A percentile compares a stretch with the other conserved stretches of the same genome.
Conservation (phyloP, 306 rosid species). For the Acacia confusa region DNA sequence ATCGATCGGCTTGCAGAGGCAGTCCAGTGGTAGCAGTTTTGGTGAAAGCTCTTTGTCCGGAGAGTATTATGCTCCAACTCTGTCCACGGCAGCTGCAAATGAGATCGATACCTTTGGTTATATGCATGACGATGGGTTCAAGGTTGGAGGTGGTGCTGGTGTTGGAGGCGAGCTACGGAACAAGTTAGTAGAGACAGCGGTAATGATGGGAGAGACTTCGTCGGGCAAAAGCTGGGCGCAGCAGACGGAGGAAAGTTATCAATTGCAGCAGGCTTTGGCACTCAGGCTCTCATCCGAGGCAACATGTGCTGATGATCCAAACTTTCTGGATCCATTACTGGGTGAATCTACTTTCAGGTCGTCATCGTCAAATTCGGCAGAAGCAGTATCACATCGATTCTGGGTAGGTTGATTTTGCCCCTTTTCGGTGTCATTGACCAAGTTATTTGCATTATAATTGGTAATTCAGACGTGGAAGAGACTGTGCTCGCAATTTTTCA, state of each 20-base stretch:
- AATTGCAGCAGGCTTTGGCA: conserved; percentile 88
- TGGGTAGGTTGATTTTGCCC: conserved; percentile 61
- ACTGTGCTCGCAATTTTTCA: neutral
- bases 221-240: conserved; percentile 96
- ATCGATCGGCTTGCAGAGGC: conserved; percentile 82
- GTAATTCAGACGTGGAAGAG: neutral
- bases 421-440: neutral
- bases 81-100: conserved; percentile 57
- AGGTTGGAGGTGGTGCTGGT: conserved; percentile 35
- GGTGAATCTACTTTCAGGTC: conserved; percentile 54
- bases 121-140: conserved; percentile 57
- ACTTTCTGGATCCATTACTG: conserved; percentile 76
- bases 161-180: conserved; percentile 49
- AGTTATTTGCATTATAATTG: conserved; percentile 3
- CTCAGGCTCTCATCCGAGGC: conserved; percentile 84
- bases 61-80: conserved; percentile 76
- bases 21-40: conserved; percentile 95
- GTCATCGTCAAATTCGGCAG: conserved; percentile 46
- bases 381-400: conserved; percentile 79
- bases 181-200: conserved; percentile 45
- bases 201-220: conserved; percentile 49
- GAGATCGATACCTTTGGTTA: conserved; percentile 74
- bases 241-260: conserved; percentile 99
- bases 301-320: conserved; percentile 89
- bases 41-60: conserved; percentile 96